Percentiles rank a stretch among this genome's conserved stretches.
phyloP scores from a whole-genome alignment of 805 yeast species.

The Tetrapisispora arboricola region DNA sequence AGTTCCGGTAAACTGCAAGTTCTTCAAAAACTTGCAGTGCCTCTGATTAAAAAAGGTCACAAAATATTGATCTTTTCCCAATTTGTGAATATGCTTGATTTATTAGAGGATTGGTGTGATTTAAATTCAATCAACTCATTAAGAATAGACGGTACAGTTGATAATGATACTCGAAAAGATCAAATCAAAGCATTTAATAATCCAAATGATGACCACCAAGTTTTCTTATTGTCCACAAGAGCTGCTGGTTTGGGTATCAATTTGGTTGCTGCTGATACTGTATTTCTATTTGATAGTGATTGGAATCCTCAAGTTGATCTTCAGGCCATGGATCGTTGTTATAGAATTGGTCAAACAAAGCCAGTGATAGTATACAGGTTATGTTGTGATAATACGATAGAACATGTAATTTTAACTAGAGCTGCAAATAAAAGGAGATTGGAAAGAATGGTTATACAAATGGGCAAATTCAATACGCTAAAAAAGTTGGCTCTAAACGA shows the following conservation, averaged over 20 bases:
- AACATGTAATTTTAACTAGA: constrained; percentile 66
- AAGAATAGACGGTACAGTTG: constrained; percentile 68
- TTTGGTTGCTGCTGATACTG: constrained; percentile 79
- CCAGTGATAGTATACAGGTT: constrained; percentile 80
- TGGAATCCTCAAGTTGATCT: constrained; percentile 97
- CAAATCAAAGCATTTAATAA: constrained; percentile 43
- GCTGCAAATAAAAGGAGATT: constrained; percentile 73
- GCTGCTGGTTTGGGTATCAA: constrained; percentile 95
- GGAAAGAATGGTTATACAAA: constrained; percentile 63
- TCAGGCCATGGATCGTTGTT: constrained; percentile 94
- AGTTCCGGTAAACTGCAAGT: constrained; percentile 67
- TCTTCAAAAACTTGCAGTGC: constrained; percentile 50
- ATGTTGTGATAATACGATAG: constrained; percentile 68
- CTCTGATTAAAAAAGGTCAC: constrained; percentile 42
- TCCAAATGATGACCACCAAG: constrained; percentile 27
- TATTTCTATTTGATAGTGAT: constrained; percentile 81
- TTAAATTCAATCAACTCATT: constrained; percentile 37
- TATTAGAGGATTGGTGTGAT: constrained; percentile 65
- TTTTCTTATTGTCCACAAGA: constrained; percentile 77
- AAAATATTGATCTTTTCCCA: constrained; percentile 80
- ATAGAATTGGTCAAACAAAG: constrained; percentile 79
- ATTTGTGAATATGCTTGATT: constrained; percentile 72
- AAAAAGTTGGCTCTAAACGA: constrained; percentile 29
- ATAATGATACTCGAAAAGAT: constrained; percentile 54
- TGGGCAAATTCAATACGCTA: constrained; percentile 46